Evolutionary conservation across 208 protist species (phyloP).

Genomic region (Phytomonas sp.): DNA sequence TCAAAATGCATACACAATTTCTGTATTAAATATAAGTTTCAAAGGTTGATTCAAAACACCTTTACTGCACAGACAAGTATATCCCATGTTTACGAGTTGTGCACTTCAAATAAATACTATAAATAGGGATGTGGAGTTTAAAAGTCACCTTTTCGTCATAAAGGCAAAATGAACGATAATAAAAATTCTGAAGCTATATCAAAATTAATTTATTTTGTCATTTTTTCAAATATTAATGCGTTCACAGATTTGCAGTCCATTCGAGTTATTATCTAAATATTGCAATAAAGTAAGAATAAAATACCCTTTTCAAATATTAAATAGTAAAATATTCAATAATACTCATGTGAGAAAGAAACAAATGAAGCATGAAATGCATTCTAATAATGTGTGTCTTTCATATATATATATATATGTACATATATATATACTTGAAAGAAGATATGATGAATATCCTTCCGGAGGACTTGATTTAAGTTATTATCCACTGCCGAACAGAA

Average conservation of each 20-base stretch:
- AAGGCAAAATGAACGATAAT: not conserved
- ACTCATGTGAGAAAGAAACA: not conserved
- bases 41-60: not conserved
- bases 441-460: not conserved
- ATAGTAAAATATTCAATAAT: not conserved
- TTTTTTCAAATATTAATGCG: not conserved
- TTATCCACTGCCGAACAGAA: not conserved
- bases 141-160: not conserved
- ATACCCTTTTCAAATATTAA: not conserved
- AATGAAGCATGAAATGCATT: not conserved
- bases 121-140: not conserved
- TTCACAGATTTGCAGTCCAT: not conserved
- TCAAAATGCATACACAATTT: not conserved
- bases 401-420: conserved; percentile 1
- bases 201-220: not conserved
- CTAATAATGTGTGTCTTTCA: not conserved
- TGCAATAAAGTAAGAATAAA: not conserved
- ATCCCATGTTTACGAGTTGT: not conserved
- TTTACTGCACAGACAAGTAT: not conserved
- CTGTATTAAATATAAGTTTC: not conserved
- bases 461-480: not conserved
- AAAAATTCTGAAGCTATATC: not conserved
- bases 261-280: not conserved
- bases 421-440: not conserved
- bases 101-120: not conserved